Conservation (phyloP, 2,329 filamentous ascomycete genomes). For the Lecanicillium sp. region DNA sequence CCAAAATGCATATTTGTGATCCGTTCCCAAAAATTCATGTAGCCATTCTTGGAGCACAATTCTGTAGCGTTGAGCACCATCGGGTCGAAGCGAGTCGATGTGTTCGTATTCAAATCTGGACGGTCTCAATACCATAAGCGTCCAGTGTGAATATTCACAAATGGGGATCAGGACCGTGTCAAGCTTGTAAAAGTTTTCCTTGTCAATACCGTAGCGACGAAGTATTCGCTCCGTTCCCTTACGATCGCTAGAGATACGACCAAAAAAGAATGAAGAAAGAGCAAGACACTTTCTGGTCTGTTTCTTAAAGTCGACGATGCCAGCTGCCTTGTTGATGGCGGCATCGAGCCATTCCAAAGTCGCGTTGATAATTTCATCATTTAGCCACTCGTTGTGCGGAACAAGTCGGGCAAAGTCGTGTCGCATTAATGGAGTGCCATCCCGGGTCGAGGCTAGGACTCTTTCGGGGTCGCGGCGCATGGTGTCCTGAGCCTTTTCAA, state of each 20-base stretch:
- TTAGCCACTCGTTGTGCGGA: constrained; percentile 55
- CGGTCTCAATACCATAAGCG: constrained; percentile 58
- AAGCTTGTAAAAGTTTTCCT: constrained; percentile 54
- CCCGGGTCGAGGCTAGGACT: constrained; percentile 36
- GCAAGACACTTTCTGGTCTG: constrained; percentile 50
- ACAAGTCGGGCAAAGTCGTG: constrained; percentile 60
- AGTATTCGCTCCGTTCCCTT: constrained; percentile 44
- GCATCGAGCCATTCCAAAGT: constrained; percentile 53
- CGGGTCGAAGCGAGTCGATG: constrained; percentile 54
- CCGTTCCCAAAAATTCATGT: constrained; percentile 41
- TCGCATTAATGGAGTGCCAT: constrained; percentile 38
- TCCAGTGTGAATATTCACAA: constrained; percentile 60
- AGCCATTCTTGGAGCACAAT: constrained; percentile 45
- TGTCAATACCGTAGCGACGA: constrained; percentile 46
- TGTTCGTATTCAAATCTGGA: constrained; percentile 53
- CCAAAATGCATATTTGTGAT: constrained; percentile 54
- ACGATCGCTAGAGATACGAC: constrained; percentile 40
- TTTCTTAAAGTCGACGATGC: constrained; percentile 37
- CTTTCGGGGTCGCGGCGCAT: constrained; percentile 24
- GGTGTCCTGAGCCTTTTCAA: constrained; percentile 18
- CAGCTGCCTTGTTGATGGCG: constrained; percentile 47
- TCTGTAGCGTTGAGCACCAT: constrained; percentile 31
- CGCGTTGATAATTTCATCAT: constrained; percentile 68
- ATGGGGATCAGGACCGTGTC: constrained; percentile 65
- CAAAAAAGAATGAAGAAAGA: constrained; percentile 60